Evolutionary conservation across 2,329 filamentous ascomycete genomes (phyloP), one percentile per base, ranked within the genome.

Genomic region (Calonectria pseudoreteaudii): DNA sequence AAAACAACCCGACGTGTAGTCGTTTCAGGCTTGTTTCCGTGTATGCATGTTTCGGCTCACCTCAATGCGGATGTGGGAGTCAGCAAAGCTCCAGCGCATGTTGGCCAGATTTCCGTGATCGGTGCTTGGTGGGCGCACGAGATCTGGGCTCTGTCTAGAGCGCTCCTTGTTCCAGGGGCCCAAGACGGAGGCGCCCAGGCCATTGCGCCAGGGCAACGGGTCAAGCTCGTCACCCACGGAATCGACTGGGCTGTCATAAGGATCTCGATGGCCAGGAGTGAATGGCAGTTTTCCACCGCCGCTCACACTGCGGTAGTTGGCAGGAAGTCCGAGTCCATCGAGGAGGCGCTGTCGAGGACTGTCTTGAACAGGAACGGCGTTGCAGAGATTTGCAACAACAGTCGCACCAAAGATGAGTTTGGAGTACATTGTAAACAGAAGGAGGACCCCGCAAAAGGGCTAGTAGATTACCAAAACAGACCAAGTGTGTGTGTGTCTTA

Each of bases 81-180:
- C 91, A 2, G 90, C 90, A 79, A 93, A 93, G 74, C 90, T 92
- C 93, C 93, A 95, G 73, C 92, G 88, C 90, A 95, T 91, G 83
- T 94, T 95, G 66, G 89, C 85, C 81, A 95, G 87, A 77, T 90
- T 91, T 44, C 93, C 93, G 82, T 92, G 91, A 80, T 95, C 94
- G 8, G 93, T 95, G 80, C 90, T 92, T 0, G 93, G 93, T 23
- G 94, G 93, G 26, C 93, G 90, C 50, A 95, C 87, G 53, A 94
- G 85, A 82, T 95, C 93, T 0, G 94, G 93, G 81, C 91, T 93
- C 85, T 95, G 91, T 58, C 91, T 88, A 68, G 93, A 91, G 28
- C 93, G 91, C 66, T 90, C 90, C 73, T 86, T 87, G 82, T 95
- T 95, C 83, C 92, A 91, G 0, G 94, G 94, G 0, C 93, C 93